Base-by-base conservation (phyloP, 2,329 filamentous ascomycete species). In the Scorias spongiosa region DNA sequence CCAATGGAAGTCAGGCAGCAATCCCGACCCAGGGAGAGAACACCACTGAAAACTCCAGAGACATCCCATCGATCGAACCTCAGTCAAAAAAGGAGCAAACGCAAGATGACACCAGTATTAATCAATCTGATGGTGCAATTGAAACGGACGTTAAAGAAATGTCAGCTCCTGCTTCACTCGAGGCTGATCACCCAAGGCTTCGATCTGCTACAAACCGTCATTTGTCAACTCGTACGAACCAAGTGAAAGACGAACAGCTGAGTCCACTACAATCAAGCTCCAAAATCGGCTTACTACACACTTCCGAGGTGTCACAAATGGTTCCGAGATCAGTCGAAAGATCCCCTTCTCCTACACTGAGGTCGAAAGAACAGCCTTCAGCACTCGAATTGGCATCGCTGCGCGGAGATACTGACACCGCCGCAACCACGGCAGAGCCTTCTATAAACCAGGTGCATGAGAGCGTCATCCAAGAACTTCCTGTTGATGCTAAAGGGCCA, bases 251-350 rank as follows among this genome's bases (percentile, higher is more conserved):
- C 3, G 20, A 26, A 26, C 4, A 26, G 20, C 20, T 7, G 20
- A 26, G 20, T 7, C 7, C 20, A 7, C 20, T 7, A 3, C 20
- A 26, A 42, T 44, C 44, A 34, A 46, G 40, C 18, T 34, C 42
- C 26, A 38, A 45, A 9, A 39, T 39, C 34, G 46, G 45, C 28
- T 37, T 49, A 11, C 40, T 53, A 37, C 54, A 56, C 42, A 54
- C 53, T 8, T 55, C 54, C 15, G 53, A 57, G 45, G 48, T 51
- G 10, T 53, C 53, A 11, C 53, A 54, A 44, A 48, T 47, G 9
- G 32, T 55, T 20, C 54, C 54, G 11, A 39, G 39, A 36, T 5
- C 32, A 5, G 32, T 15, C 3, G 32, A 15, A 36, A 36, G 32
- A 36, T 36, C 32, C 5, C 32, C 32, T 12, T 36, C 32, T 12